Evolutionary conservation across 176 grass and related monocot genomes (phyloP), one percentile per base, ranked within the genome.

Genomic region (Rhynchospora pubera): DNA sequence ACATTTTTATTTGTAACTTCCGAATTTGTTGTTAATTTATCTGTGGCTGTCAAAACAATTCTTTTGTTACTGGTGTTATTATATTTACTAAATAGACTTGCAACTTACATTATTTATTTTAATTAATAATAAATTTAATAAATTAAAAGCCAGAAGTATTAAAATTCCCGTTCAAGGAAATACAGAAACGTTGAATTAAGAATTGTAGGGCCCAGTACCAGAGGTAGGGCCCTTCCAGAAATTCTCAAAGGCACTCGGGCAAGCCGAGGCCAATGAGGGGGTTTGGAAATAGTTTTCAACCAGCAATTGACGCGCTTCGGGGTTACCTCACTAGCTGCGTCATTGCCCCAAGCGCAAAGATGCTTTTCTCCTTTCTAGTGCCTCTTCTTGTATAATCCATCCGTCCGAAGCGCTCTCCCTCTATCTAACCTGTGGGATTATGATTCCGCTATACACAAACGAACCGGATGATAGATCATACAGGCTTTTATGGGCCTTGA

Each of bases 301-400:
- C 86, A 88, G 86, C 81, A 88, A 88, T 88, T 88, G 86, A 88
- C 86, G 86, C 86, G 81, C 84, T 63, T 86, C 84, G 77, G 84
- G 84, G 73, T 84, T 18, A 88, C 87, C 87, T 88, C 87, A 88
- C 87, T 88, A 88, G 87, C 87, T 88, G 87, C 89, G 87, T 93
- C 91, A 91, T 91, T 93, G 91, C 89, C 91, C 93, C 91, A 93
- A 93, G 93, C 93, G 89, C 93, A 97, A 91, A 91, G 91, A 97
- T 88, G 6, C 8, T 0, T 28, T 32, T 2, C 4, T 6, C 1
- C 0, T 9, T 0, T 2, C 2, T 48, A 26, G 19, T 51, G 46
- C 46, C 70, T 5, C 70, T 52, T 7, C 5, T 28, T 74, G 26
- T 28, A 74, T 74, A 74, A 22, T 11, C 7, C 19, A 57, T 3